These are phyloP conservation scores for Chrysosporium queenslandicum DNA, from an alignment of 2,329 filamentous ascomycete genomes.

Conservation along the genomic window DNA sequence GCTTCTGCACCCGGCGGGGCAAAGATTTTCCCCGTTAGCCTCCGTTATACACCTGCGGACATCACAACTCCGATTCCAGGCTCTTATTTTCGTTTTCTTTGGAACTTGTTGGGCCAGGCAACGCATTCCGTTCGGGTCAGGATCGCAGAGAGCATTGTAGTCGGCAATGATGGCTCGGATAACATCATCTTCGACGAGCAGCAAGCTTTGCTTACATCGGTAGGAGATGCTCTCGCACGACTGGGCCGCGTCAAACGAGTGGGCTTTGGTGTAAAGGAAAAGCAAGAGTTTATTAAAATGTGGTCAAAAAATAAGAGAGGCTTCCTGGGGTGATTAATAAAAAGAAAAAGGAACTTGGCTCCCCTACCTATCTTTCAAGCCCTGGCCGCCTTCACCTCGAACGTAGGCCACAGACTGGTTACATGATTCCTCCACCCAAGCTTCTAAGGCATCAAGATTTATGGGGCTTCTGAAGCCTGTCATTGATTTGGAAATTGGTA, in stretches of 20 bases:
- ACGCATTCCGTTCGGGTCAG: constrained; percentile 86
- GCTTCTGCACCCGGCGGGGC: constrained; percentile 55
- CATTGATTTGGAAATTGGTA: too few species aligned
- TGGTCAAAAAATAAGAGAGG: constrained; percentile 37
- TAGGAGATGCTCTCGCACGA: constrained; percentile 78
- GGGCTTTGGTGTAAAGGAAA: constrained; percentile 71
- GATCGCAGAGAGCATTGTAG: constrained; percentile 63
- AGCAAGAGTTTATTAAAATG: constrained; percentile 66
- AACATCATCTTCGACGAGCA: constrained; percentile 44
- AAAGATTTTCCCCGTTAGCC: constrained; percentile 79
- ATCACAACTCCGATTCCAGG: constrained; percentile 83
- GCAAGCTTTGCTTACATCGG: constrained; percentile 60
- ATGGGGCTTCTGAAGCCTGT: too few species aligned
- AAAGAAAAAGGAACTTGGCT: too few species aligned
- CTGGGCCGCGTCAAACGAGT: constrained; percentile 82
- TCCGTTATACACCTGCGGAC: constrained; percentile 80
- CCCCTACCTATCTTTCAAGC: too few species aligned
- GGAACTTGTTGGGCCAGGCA: constrained; percentile 72
- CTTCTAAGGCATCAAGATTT: too few species aligned
- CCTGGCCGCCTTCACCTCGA: too few species aligned
- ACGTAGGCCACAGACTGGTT: too few species aligned
- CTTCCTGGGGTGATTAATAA: neutral
- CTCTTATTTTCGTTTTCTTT: constrained; percentile 63
- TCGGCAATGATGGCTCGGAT: constrained; percentile 20
- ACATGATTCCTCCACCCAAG: too few species aligned